Conservation (phyloP, 2,329 filamentous ascomycete species). For the Pyricularia pennisetigena region DNA sequence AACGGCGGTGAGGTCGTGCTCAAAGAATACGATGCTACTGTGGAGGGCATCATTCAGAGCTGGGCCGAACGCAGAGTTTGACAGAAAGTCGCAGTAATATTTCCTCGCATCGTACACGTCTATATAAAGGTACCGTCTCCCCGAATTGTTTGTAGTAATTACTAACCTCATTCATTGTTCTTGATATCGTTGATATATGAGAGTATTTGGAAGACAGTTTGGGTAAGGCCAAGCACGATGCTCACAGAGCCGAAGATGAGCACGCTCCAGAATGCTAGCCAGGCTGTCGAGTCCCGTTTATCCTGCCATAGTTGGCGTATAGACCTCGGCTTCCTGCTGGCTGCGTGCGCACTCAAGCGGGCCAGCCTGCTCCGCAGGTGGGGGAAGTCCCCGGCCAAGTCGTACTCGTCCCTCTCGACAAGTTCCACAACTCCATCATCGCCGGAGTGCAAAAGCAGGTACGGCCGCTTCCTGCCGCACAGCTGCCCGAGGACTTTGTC, state of each 20-base stretch:
- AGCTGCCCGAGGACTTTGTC: conserved; percentile 7
- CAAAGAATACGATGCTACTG: conserved; percentile 46
- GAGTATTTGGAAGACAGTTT: conserved; percentile 14
- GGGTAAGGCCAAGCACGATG: conserved; percentile 11
- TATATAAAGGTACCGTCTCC: not conserved
- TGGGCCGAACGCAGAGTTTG: conserved; percentile 26
- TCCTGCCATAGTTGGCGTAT: conserved; percentile 13
- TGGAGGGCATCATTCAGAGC: conserved; percentile 42
- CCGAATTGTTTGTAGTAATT: not conserved
- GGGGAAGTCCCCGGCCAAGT: conserved; percentile 11
- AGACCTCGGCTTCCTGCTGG: conserved; percentile 9
- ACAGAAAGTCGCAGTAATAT: conserved; percentile 2
- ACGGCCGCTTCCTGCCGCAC: conserved; percentile 5
- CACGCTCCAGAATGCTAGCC: conserved; percentile 14
- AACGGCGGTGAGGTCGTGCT: conserved; percentile 26
- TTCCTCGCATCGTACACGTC: not conserved
- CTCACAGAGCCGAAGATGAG: conserved; percentile 12
- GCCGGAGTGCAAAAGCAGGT: not conserved
- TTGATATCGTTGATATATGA: conserved; percentile 6
- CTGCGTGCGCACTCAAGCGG: conserved; percentile 6
- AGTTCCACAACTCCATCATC: not conserved
- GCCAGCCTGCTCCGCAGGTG: conserved; percentile 9
- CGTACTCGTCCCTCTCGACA: conserved; percentile 9
- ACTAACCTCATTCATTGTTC: not conserved
- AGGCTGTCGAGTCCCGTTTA: conserved; percentile 14